Evolutionary conservation across 768 basidiomycete species (phyloP).

Genomic region (Naganishia friedmannii): DNA sequence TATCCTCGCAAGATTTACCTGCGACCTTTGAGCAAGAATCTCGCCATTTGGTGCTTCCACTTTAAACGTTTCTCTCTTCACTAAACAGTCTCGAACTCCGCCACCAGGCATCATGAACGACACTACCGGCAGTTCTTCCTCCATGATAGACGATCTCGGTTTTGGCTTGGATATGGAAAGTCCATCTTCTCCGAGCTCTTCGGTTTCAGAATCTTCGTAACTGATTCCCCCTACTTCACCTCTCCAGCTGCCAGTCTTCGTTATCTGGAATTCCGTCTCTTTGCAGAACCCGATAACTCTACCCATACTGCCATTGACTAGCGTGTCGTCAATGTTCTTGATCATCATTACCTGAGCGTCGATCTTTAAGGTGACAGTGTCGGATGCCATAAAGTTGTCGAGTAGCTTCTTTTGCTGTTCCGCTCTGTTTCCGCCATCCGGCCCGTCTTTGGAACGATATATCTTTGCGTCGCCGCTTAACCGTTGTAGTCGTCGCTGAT

Average conservation of each 20-base stretch:
- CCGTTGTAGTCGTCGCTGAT: slow-evolving; percentile 64
- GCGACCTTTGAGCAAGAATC: slow-evolving; percentile 70
- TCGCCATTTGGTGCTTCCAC: slow-evolving; percentile 83
- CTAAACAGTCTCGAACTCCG: slow-evolving; percentile 57
- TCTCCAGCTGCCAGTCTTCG: slow-evolving; percentile 51
- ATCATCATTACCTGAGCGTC: slow-evolving; percentile 93
- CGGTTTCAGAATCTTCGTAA: slow-evolving; percentile 41
- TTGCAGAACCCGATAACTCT: slow-evolving; percentile 68
- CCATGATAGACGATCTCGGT: slow-evolving; percentile 44
- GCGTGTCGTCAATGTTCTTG: slow-evolving; percentile 83
- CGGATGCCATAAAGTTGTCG: slow-evolving; percentile 85
- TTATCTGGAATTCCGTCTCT: slow-evolving; percentile 37
- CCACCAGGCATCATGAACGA: slow-evolving; percentile 68
- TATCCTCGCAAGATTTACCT: slow-evolving; percentile 58
- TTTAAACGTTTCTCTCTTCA: slow-evolving; percentile 76
- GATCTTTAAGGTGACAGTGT: slow-evolving; percentile 65
- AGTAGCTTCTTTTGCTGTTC: slow-evolving; percentile 73
- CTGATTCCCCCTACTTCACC: slow-evolving; percentile 34
- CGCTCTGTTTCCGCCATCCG: slow-evolving; percentile 46
- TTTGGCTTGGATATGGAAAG: slow-evolving; percentile 22
- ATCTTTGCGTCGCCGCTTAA: slow-evolving; percentile 60
- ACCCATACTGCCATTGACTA: slow-evolving; percentile 95
- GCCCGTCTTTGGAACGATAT: slow-evolving; percentile 50
- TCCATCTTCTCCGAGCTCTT: slow-evolving; percentile 38
- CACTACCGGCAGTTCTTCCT: slow-evolving; percentile 64